phyloP scores from a whole-genome alignment of 257 asterid genomes.

The Nicotiana paniculata region DNA sequence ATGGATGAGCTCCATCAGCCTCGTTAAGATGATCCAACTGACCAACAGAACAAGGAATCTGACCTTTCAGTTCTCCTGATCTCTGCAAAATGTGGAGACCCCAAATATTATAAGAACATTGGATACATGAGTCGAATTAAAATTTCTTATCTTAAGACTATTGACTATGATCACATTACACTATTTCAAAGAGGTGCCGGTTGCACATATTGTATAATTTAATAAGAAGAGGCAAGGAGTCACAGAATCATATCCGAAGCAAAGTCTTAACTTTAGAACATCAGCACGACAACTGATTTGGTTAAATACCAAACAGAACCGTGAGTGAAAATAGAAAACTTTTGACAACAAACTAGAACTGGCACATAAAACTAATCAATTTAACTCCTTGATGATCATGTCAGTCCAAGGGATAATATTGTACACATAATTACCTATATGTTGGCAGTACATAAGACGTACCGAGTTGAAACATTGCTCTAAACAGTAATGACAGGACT shows the following conservation, averaged over 20 bases:
- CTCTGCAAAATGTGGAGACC: constrained; percentile 40
- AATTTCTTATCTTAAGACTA: background rate
- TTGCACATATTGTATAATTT: background rate
- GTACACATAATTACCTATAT: background rate
- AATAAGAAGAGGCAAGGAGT: background rate
- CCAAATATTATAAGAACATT: constrained; percentile 11
- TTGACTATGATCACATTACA: background rate
- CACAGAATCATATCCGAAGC: background rate
- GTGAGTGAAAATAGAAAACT: background rate
- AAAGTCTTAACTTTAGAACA: background rate
- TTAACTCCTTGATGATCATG: background rate
- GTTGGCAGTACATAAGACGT: background rate
- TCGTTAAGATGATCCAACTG: constrained; percentile 41
- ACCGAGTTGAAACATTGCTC: background rate
- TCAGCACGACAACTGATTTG: background rate
- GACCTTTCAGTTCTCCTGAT: constrained; percentile 46
- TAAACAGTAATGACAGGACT: background rate
- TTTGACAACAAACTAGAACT: background rate
- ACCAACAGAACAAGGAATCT: constrained; percentile 34
- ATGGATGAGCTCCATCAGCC: constrained; percentile 30
- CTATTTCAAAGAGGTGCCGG: background rate
- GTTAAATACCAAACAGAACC: background rate
- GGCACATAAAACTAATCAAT: background rate
- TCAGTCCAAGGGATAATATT: background rate
- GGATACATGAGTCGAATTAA: background rate